These are phyloP conservation scores for Neopestalotiopsis clavispora DNA, from an alignment of 2,329 filamentous ascomycete genomes.

Conservation along the genomic window DNA sequence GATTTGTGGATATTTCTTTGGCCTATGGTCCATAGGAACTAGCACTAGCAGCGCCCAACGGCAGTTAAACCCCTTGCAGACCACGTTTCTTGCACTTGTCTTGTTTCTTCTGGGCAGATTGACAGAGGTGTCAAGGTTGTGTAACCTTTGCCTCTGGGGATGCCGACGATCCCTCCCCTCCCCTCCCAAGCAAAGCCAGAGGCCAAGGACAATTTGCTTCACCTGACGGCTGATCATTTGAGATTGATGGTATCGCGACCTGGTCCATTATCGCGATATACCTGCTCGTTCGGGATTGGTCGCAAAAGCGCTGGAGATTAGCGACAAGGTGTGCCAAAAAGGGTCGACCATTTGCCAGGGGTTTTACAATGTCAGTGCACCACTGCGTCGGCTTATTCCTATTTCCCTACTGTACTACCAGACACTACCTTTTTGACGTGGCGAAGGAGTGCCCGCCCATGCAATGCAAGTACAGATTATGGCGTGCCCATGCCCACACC, in stretches of 20 bases:
- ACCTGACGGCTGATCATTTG: not conserved
- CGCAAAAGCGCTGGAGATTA: not conserved
- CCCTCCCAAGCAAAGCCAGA: not conserved
- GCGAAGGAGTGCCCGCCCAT: not conserved
- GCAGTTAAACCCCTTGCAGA: constrained; percentile 1
- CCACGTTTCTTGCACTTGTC: not conserved
- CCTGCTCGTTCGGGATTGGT: not conserved
- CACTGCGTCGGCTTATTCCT: not conserved
- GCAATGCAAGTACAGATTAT: not conserved
- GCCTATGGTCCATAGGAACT: not conserved
- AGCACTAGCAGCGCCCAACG: not conserved
- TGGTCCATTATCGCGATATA: not conserved
- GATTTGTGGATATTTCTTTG: not conserved
- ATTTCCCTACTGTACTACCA: not conserved
- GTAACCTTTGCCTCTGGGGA: no score
- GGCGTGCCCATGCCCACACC: not conserved
- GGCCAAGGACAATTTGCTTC: not conserved
- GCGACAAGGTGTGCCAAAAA: not conserved
- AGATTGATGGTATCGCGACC: not conserved
- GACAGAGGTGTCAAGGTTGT: no score
- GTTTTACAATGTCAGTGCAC: not conserved
- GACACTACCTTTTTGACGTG: not conserved
- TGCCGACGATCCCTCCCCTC: no score
- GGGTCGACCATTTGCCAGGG: not conserved
- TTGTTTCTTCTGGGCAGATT: no score